Base-by-base conservation (phyloP, 352 stramenopile genomes). In the Globisporangium spiculum region DNA sequence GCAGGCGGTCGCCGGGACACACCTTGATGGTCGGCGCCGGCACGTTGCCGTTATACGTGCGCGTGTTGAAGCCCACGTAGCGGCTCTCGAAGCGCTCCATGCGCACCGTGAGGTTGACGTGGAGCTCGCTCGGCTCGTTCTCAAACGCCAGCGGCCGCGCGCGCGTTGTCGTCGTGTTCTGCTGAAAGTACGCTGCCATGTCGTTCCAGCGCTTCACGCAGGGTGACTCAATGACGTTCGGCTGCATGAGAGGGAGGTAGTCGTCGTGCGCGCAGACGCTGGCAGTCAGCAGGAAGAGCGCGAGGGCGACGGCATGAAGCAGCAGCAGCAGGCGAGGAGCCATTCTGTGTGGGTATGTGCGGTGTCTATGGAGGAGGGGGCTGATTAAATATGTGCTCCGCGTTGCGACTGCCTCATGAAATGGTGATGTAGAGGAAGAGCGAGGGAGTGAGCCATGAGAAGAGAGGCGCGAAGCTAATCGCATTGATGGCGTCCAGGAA, bases 11-110 rank as follows among this genome's bases (percentile, higher is more conserved):
- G 24, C 85, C 85, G 1, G 85, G 83, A 67, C 83, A 92, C 38
- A 93, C 74, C 55, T 88, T 88, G 70, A 93, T 90, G 14, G 83
- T 92, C 3, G 85, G 85, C 22, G 79, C 80, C 5, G 85, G 85
- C 46, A 93, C 73, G 12, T 69, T 72, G 38, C 81, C 83, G 68
- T 91, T 89, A 75, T 86, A 93, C 41, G 85, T 82, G 63, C 85
- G 77, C 57, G 85, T 91, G 68, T 89, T 91, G 54, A 93, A 91
- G 67, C 75, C 74, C 53, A 93, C 78, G 65, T 92, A 92, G 55
- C 79, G 70, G 67, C 82, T 91, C 64, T 86, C 84, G 72, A 90
- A 92, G 59, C 84, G 80, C 27, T 76, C 67, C 56, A 87, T 60
- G 27, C 76, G 66, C 41, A 92, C 84, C 12, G 78, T 78, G 63